Percentiles rank a stretch among this genome's conserved stretches.
Conservation (phyloP, 768 basidiomycete species). For the Mycena sanguinolenta region DNA sequence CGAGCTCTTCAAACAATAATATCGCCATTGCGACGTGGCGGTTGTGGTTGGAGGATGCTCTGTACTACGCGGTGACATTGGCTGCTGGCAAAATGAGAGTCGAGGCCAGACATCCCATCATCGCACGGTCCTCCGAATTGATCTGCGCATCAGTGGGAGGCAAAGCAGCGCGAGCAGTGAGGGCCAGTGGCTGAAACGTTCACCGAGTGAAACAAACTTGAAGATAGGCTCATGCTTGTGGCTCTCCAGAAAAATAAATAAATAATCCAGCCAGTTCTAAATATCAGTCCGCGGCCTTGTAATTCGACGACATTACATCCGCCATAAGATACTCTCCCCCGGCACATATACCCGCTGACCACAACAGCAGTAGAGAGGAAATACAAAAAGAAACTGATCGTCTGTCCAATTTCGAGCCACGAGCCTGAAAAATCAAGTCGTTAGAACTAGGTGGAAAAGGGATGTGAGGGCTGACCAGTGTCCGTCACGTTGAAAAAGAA, state of each 20-base stretch:
- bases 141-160: too few relatives aligned
- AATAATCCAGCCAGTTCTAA: neutral
- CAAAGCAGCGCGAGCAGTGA: too few relatives aligned
- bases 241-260: neutral
- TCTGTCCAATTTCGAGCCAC: conserved; percentile 92
- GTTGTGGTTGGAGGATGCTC: too few relatives aligned
- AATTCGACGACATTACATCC: conserved; percentile 41
- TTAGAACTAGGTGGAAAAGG: neutral
- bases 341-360: conserved; percentile 83
- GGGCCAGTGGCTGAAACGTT: too few relatives aligned
- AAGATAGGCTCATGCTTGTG: too few relatives aligned
- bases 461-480: conserved; percentile 60
- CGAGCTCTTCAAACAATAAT: too few relatives aligned
- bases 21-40: too few relatives aligned
- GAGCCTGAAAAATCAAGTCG: conserved; percentile 64
- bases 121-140: too few relatives aligned
- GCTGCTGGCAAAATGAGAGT: too few relatives aligned
- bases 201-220: too few relatives aligned
- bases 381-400: conserved; percentile 92
- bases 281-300: conserved; percentile 17
- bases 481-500: conserved; percentile 91
- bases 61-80: too few relatives aligned
- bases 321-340: conserved; percentile 80
- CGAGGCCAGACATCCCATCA: too few relatives aligned
- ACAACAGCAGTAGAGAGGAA: conserved; percentile 81